phyloP scores from a whole-genome alignment of 108 stramenopile genomes.

The Aureococcus anophagefferens region DNA sequence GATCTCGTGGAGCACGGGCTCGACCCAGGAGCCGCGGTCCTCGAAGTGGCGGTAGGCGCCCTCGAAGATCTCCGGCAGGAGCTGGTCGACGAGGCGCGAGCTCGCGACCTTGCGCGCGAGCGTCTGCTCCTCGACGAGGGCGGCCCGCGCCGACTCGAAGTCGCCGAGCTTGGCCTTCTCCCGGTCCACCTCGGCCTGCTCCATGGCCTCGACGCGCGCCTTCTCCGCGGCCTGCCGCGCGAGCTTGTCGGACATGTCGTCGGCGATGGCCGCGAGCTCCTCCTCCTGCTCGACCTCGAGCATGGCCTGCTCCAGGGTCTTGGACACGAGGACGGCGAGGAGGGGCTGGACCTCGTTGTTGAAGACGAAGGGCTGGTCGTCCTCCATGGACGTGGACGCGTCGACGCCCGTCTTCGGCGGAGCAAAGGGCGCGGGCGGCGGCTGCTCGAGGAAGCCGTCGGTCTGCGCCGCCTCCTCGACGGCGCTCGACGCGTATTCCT shows the following conservation, averaged over 20 bases:
- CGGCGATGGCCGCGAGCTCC: not conserved
- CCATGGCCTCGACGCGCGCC: not conserved
- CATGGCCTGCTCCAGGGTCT: conserved; percentile 1
- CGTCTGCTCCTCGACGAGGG: not conserved
- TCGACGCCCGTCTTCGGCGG: not conserved
- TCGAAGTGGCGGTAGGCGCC: not conserved
- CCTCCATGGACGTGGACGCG: not conserved
- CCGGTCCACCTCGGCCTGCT: not conserved
- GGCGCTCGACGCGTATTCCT: not conserved
- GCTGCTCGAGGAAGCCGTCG: not conserved
- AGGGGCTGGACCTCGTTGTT: not conserved
- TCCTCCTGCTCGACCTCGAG: not conserved
- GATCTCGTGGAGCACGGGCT: not conserved
- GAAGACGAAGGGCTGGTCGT: not conserved
- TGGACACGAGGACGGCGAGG: not conserved
- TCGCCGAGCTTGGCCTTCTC: not conserved
- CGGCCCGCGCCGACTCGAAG: not conserved
- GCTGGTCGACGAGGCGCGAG: not conserved
- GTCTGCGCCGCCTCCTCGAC: not conserved
- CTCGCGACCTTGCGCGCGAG: not conserved
- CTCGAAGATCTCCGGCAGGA: not conserved
- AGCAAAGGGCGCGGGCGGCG: not conserved
- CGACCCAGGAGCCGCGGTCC: not conserved
- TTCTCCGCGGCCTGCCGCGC: not conserved
- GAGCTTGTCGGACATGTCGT: not conserved